Evolutionary conservation across 2,329 filamentous ascomycete species (phyloP).

Genomic region (Neopestalotiopsis rosae): DNA sequence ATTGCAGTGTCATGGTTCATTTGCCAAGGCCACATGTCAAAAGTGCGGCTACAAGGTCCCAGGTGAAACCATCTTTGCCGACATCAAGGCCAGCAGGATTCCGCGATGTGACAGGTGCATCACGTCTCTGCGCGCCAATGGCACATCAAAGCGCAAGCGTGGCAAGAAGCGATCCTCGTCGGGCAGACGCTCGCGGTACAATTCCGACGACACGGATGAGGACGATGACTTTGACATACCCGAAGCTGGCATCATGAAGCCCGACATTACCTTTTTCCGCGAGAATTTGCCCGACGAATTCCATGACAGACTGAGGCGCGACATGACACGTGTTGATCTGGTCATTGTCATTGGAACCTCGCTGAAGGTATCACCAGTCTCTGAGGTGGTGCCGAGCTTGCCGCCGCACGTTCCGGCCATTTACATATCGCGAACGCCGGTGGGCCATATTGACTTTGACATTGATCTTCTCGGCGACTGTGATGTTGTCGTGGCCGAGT

Average conservation of each 20-base stretch:
- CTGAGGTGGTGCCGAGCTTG: slow-evolving; percentile 83
- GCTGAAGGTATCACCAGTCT: slow-evolving; percentile 93
- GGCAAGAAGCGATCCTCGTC: slow-evolving; percentile 45
- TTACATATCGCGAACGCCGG: slow-evolving; percentile 85
- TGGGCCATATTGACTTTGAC: slow-evolving; percentile 92
- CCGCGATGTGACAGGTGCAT: slow-evolving; percentile 79
- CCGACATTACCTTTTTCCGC: slow-evolving; percentile 98
- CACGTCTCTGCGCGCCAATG: slow-evolving; percentile 53
- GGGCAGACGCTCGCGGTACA: slow-evolving; percentile 44
- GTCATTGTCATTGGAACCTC: slow-evolving; percentile 96
- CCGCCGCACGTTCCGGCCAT: slow-evolving; percentile 85
- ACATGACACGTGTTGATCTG: slow-evolving; percentile 81
- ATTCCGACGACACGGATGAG: slow-evolving; percentile 54
- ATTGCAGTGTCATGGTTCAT: slow-evolving; percentile 95
- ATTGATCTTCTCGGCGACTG: slow-evolving; percentile 96
- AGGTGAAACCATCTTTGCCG: slow-evolving; percentile 79
- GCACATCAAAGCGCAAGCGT: slow-evolving; percentile 61
- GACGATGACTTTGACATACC: slow-evolving; percentile 69
- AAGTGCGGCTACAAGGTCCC: slow-evolving; percentile 77
- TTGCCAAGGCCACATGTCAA: slow-evolving; percentile 88
- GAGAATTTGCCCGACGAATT: slow-evolving; percentile 88
- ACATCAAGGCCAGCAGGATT: slow-evolving; percentile 77
- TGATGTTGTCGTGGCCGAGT: slow-evolving; percentile 86
- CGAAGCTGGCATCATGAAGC: slow-evolving; percentile 85
- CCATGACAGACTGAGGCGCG: slow-evolving; percentile 77